These are phyloP conservation scores for Pythium coloratum DNA, from an alignment of 352 stramenopile genomes.

Conservation along the genomic window DNA sequence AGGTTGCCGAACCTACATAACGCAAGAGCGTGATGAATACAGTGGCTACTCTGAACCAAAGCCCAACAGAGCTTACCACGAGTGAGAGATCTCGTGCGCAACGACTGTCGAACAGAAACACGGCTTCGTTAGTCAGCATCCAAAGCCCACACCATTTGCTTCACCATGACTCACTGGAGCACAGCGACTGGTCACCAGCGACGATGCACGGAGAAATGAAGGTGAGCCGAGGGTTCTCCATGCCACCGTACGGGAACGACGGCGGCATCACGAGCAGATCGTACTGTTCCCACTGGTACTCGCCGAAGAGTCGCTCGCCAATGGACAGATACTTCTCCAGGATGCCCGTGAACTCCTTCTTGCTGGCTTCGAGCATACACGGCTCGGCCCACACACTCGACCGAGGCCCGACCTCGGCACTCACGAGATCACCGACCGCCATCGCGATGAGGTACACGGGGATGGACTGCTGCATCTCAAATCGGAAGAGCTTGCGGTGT, in stretches of 20 bases:
- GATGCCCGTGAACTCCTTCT: constrained; percentile 72
- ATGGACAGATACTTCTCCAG: constrained; percentile 73
- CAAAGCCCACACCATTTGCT: not conserved
- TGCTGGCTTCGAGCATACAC: constrained; percentile 75
- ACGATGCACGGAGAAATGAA: constrained; percentile 82
- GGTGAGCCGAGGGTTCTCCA: constrained; percentile 95
- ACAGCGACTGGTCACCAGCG: constrained; percentile 76
- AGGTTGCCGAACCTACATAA: constrained; percentile 74
- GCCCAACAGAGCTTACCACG: constrained; percentile 38
- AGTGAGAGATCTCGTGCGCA: constrained; percentile 84
- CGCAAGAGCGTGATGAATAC: not conserved
- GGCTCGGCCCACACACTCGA: constrained; percentile 84
- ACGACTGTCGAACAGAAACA: constrained; percentile 40
- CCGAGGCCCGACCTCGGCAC: constrained; percentile 58
- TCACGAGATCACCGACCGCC: constrained; percentile 76
- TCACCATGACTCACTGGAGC: constrained; percentile 46
- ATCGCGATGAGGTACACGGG: constrained; percentile 85
- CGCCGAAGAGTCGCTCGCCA: constrained; percentile 73
- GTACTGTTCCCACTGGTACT: constrained; percentile 87
- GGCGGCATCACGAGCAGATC: constrained; percentile 84
- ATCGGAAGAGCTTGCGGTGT: constrained; percentile 41
- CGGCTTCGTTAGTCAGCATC: constrained; percentile 1
- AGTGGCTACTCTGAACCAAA: not conserved
- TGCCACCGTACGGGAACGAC: constrained; percentile 97
- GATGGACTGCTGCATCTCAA: constrained; percentile 84